A percentile compares a stretch with the other conserved stretches of the same genome.
Evolutionary conservation across 164 flowering plant genomes (phyloP).

Genomic region (Kingdonia uniflora): DNA sequence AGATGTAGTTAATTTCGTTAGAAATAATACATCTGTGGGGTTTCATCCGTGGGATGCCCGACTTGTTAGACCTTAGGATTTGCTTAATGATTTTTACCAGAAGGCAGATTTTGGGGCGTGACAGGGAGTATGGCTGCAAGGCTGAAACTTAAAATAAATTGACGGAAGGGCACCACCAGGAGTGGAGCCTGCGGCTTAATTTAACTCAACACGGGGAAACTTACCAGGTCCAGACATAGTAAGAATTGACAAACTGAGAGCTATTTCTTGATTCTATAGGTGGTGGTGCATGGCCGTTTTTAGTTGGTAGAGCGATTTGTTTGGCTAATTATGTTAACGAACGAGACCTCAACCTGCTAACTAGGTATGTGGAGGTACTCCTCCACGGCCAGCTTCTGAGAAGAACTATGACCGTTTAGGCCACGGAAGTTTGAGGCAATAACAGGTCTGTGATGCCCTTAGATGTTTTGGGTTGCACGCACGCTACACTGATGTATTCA

Average conservation of each 20-base stretch:
- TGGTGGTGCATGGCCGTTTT: neutral
- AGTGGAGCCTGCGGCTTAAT: constrained; percentile 1
- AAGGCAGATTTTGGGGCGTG: no score
- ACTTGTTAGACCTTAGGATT: no score
- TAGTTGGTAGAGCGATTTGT: constrained; percentile 1
- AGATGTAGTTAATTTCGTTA: no score
- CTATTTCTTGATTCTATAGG: constrained; percentile 3
- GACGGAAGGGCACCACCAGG: constrained; percentile 3
- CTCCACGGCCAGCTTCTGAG: constrained; percentile 8
- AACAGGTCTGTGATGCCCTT: no score
- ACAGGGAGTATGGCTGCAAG: neutral
- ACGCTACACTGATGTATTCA: no score
- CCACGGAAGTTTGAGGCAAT: no score
- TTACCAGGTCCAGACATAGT: constrained; percentile 1
- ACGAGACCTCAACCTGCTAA: constrained; percentile 2
- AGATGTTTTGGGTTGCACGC: no score
- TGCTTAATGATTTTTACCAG: no score
- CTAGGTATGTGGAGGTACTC: no score
- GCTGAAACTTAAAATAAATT: neutral
- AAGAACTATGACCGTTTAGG: no score
- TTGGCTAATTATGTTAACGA: constrained; percentile 1
- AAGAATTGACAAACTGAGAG: constrained; percentile 3
- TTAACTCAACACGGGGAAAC: neutral
- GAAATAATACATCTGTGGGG: no score
- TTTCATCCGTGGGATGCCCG: no score